Percentiles rank a stretch among this genome's conserved stretches.
These are phyloP conservation scores for Physcomitrellopsis africana DNA, from an alignment of 225 moss, liverwort and hornwort species.

Conservation along the genomic window DNA sequence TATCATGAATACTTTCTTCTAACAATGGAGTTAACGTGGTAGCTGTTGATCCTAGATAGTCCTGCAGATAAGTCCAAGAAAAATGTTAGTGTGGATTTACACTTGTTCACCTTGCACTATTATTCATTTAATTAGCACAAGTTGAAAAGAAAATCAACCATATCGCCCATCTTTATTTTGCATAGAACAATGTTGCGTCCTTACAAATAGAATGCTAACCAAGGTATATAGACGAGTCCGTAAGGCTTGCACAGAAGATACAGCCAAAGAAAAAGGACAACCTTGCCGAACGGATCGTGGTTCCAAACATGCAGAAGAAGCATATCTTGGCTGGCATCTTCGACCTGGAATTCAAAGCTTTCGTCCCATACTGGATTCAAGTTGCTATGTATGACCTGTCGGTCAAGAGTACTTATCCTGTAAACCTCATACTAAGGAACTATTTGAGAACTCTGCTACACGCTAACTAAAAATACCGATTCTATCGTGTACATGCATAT, in stretches of 20 bases:
- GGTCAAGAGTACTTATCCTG: not conserved
- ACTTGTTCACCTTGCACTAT: not conserved
- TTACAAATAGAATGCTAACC: not conserved
- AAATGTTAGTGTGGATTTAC: constrained; percentile 1
- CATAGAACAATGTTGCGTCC: not conserved
- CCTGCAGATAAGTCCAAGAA: constrained; percentile 47
- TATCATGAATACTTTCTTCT: constrained; percentile 49
- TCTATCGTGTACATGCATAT: not conserved
- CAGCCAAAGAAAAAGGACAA: constrained; percentile 33
- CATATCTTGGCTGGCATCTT: constrained; percentile 78
- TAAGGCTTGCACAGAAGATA: not conserved
- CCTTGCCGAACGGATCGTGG: constrained; percentile 84
- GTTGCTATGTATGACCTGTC: constrained; percentile 66
- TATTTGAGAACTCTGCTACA: too few relatives aligned
- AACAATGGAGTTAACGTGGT: constrained; percentile 78
- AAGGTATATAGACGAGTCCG: constrained; percentile 1
- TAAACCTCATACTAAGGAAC: not conserved
- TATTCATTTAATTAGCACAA: not conserved
- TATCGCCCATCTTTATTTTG: not conserved
- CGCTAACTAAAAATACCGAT: too few relatives aligned
- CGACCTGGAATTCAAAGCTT: constrained; percentile 58
- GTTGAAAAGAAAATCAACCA: constrained; percentile 13
- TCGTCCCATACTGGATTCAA: constrained; percentile 90
- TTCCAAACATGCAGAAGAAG: constrained; percentile 83
- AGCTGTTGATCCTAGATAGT: constrained; percentile 69